Evolutionary conservation across 257 asterid species (phyloP).

Genomic region (Petunia secreta): DNA sequence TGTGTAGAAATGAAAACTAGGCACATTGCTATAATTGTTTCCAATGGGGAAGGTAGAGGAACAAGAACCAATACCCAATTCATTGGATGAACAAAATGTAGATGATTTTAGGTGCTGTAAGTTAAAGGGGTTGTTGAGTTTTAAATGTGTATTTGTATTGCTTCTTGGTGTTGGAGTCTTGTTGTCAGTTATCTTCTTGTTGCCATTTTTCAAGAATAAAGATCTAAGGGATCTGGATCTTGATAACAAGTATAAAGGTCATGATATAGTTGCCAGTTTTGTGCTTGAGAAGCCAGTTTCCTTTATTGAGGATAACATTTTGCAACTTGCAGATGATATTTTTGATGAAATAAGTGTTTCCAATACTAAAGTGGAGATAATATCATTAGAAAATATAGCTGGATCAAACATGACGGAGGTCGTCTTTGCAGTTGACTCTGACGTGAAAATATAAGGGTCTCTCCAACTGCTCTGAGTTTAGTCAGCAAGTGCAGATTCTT

Average conservation of each 20-base stretch:
- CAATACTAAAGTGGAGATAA: constrained; percentile 54
- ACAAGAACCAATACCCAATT: constrained; percentile 47
- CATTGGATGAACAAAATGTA: constrained; percentile 48
- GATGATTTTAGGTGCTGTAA: constrained; percentile 40
- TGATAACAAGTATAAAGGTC: constrained; percentile 59
- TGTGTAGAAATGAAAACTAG: constrained; percentile 50
- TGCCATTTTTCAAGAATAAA: constrained; percentile 59
- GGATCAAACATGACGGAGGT: constrained; percentile 41
- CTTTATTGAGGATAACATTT: constrained; percentile 56
- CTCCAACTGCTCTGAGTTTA: neutral
- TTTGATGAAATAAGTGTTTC: constrained; percentile 74
- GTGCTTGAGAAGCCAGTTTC: constrained; percentile 60
- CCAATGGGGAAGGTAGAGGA: constrained; percentile 79
- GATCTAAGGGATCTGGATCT: constrained; percentile 71
- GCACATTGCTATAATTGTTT: constrained; percentile 53
- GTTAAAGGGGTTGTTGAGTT: constrained; percentile 44
- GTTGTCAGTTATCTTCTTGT: constrained; percentile 68
- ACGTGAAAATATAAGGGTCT: constrained; percentile 29
- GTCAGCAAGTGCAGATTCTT: constrained; percentile 62
- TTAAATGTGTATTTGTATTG: constrained; percentile 62
- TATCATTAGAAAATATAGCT: constrained; percentile 37
- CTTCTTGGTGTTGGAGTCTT: constrained; percentile 63
- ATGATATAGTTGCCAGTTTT: constrained; percentile 81
- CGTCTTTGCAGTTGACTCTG: constrained; percentile 47
- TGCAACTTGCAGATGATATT: constrained; percentile 66